Conservation (phyloP, 768 basidiomycete genomes). For the Lactifluus rugatus region DNA sequence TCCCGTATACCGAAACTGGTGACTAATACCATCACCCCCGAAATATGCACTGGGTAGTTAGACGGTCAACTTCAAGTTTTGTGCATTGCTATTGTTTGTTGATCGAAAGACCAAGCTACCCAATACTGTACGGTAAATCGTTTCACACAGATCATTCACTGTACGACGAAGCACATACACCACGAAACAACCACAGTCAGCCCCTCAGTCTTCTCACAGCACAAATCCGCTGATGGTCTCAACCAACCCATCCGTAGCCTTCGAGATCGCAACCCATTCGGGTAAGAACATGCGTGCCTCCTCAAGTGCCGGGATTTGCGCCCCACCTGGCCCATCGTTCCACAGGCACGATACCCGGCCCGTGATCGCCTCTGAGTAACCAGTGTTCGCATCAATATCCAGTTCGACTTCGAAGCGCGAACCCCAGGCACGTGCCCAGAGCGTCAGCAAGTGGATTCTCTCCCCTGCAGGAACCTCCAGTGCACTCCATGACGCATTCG, state of each 20-base stretch:
- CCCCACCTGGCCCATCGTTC: slow-evolving; percentile 11
- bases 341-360: slow-evolving; percentile 15
- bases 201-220: background rate
- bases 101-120: no score
- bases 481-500: background rate
- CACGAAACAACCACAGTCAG: background rate
- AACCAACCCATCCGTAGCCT: slow-evolving; percentile 2
- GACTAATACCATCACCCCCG: no score
- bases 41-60: no score
- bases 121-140: no score
- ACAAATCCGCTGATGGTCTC: background rate
- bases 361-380: background rate
- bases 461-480: slow-evolving; percentile 9
- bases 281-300: slow-evolving; percentile 16
- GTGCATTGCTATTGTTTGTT: no score
- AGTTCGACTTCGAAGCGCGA: slow-evolving; percentile 10
- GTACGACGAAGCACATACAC: no score
- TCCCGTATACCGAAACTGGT: no score
- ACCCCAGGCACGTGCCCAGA: slow-evolving; percentile 17
- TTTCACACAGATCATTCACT: no score
- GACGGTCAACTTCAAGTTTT: no score
- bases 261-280: slow-evolving; percentile 16
- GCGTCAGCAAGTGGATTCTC: background rate
- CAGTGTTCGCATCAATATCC: background rate
- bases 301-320: slow-evolving; percentile 8